Base-by-base conservation (phyloP, 1,139 yeast species). In the Hanseniaspora uvarum region DNA sequence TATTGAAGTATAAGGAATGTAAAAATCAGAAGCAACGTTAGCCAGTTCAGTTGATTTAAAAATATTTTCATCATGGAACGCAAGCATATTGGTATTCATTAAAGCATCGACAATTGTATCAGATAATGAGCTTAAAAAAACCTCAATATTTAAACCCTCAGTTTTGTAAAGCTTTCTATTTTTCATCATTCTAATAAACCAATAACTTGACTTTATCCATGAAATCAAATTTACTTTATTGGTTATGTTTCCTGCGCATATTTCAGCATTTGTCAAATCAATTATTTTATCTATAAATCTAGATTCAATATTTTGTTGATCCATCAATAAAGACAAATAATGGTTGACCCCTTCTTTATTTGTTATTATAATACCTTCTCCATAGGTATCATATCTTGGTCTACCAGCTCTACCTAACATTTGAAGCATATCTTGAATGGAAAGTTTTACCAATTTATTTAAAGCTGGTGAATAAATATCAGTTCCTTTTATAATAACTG, bases 391-490 rank as follows among this genome's bases (percentile, higher is more conserved):
- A 67, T 85, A 92, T 56, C 96, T 75, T 0, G 98, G 98, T 66
- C 98, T 77, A 60, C 98, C 98, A 34, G 98, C 98, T 70, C 98
- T 80, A 45, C 98, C 98, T 30, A 85, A 69, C 96, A 92, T 92
- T 69, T 92, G 98, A 16, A 92, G 70, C 33, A 92, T 85, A 70
- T 92, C 98, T 63, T 89, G 97, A 0, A 96, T 94, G 0, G 95
- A 83, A 12, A 92, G 70, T 61, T 86, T 94, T 2, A 81, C 80
- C 96, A 96, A 89, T 1, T 78, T 70, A 52, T 97, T 96, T 58
- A 78, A 78, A 61, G 85, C 94, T 0, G 99, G 96, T 2, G 94
- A 84, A 63, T 92, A 94, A 0, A 92, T 82, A 62, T 88, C 95
- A 0, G 98, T 92, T 0, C 97, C 98, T 63, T 92, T 89, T 57